Percentiles rank a stretch among this genome's conserved stretches.
phyloP scores from a whole-genome alignment of 345 rosid genomes.

The Rhizophora apiculata region DNA sequence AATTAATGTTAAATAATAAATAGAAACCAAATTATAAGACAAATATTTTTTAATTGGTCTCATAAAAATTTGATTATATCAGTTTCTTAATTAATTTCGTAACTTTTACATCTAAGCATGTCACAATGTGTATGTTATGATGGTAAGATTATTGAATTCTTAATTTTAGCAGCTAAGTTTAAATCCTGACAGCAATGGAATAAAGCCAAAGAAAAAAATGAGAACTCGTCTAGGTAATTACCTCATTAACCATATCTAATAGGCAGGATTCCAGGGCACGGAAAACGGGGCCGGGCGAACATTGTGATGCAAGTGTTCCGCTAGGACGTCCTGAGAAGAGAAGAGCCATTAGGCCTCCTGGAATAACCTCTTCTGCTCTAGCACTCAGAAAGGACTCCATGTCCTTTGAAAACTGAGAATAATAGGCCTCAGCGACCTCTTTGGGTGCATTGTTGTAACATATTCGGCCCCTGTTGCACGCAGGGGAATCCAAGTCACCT shows the following conservation, averaged over 20 bases:
- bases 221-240: background rate
- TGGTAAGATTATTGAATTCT: too few species aligned
- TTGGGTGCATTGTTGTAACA: conserved; percentile 4
- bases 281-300: background rate
- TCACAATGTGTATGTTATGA: too few species aligned
- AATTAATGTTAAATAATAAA: too few species aligned
- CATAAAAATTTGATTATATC: background rate
- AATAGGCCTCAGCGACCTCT: conserved; percentile 18
- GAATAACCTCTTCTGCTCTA: conserved; percentile 18
- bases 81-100: too few species aligned
- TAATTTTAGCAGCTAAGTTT: too few species aligned
- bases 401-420: conserved; percentile 13
- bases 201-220: too few species aligned
- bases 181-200: too few species aligned
- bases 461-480: conserved; percentile 8
- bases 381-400: conserved; percentile 10
- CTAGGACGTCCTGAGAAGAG: conserved; percentile 8
- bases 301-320: background rate
- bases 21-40: too few species aligned
- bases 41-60: too few species aligned
- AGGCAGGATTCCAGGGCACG: conserved; percentile 11
- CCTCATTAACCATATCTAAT: conserved; percentile 18
- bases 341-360: conserved; percentile 14
- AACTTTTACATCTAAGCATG: too few species aligned
- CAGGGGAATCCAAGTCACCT: conserved; percentile 2